Evolutionary conservation across 331 rosid species (phyloP).

Genomic region (Pyracantha coccinea): DNA sequence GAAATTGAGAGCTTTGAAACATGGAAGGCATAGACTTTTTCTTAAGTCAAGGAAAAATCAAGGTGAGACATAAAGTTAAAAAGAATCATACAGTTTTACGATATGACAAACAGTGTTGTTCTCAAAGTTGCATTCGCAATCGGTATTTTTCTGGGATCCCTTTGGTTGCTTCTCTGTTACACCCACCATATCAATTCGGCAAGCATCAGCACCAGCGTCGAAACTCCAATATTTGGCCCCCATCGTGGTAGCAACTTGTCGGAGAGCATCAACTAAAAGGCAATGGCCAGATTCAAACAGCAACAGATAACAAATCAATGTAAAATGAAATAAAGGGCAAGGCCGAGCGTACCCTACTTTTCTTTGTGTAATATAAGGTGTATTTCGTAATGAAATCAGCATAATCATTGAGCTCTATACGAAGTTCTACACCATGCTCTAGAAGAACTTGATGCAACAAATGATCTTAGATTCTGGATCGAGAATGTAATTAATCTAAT

Average conservation of each 20-base stretch:
- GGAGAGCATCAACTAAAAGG: slow-evolving; percentile 20
- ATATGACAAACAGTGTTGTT: slow-evolving; percentile 51
- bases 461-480: background rate
- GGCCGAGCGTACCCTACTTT: background rate
- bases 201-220: slow-evolving; percentile 14
- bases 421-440: too few species aligned
- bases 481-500: too few species aligned
- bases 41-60: too few species aligned
- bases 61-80: background rate
- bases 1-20: background rate
- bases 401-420: too few species aligned
- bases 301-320: background rate
- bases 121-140: slow-evolving; percentile 25
- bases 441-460: too few species aligned
- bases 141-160: slow-evolving; percentile 15
- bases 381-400: too few species aligned
- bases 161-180: slow-evolving; percentile 12
- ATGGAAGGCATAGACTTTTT: too few species aligned
- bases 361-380: too few species aligned
- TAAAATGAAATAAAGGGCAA: background rate
- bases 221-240: slow-evolving; percentile 40
- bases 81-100: slow-evolving; percentile 48
- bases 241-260: slow-evolving; percentile 25
- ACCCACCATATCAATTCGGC: slow-evolving; percentile 34
- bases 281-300: background rate